These are phyloP conservation scores for Zygosaccharomyces pseudobailii DNA, from an alignment of 1,139 yeast species.

Conservation along the genomic window DNA sequence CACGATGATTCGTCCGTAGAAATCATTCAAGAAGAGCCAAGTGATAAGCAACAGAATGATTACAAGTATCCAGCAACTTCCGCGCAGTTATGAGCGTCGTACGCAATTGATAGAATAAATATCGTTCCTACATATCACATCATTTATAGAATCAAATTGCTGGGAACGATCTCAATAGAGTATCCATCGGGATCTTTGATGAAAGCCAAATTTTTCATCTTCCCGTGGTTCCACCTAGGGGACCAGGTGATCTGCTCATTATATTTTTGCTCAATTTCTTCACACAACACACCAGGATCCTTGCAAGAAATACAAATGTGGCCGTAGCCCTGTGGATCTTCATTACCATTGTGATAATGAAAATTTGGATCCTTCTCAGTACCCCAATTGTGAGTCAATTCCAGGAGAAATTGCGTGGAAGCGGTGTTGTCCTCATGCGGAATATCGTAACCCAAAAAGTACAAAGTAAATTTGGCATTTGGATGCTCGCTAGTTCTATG, in stretches of 20 bases:
- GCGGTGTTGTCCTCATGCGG: constrained; percentile 35
- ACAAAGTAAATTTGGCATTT: constrained; percentile 75
- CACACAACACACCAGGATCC: constrained; percentile 56
- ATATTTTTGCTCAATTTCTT: constrained; percentile 43
- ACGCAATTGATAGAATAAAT: too few relatives aligned
- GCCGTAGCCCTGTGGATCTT: constrained; percentile 75
- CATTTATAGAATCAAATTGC: constrained; percentile 11
- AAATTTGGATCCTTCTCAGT: constrained; percentile 75
- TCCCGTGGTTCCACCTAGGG: constrained; percentile 57
- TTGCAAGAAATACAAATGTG: constrained; percentile 74
- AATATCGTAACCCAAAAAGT: constrained; percentile 69
- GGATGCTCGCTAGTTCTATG: constrained; percentile 52
- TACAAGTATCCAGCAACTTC: background rate
- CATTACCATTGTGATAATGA: constrained; percentile 80
- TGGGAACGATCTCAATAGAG: constrained; percentile 65
- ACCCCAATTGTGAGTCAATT: constrained; percentile 93
- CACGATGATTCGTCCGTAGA: background rate
- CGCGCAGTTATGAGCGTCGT: too few relatives aligned
- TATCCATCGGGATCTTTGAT: constrained; percentile 92
- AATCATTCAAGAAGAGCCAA: background rate
- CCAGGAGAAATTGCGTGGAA: constrained; percentile 60
- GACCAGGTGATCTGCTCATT: constrained; percentile 49
- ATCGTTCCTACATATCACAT: background rate
- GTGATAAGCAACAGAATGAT: background rate
- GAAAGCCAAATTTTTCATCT: constrained; percentile 58